These are phyloP conservation scores for Thecaphora frezii DNA, from an alignment of 1,284 basidiomycete genomes.

Conservation along the genomic window DNA sequence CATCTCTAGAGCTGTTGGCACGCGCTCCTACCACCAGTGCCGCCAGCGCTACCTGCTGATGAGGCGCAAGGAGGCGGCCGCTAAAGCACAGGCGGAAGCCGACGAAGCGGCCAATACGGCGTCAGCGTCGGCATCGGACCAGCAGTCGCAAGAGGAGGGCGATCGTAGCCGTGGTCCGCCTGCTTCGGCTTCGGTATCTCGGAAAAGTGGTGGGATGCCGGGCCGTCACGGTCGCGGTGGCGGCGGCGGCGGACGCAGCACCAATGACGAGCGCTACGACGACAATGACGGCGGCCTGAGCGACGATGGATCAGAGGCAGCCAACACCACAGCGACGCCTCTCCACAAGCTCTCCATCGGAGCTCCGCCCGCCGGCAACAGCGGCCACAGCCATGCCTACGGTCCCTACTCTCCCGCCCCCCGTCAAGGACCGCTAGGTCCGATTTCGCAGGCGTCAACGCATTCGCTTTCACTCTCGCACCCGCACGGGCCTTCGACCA, in stretches of 20 bases:
- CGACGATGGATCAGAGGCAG: conserved; percentile 2
- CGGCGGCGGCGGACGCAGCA: conserved; percentile 2
- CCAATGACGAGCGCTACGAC: conserved; percentile 1
- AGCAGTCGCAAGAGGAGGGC: conserved; percentile 29
- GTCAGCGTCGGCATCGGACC: conserved; percentile 34
- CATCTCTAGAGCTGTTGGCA: conserved; percentile 56
- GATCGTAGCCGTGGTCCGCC: conserved; percentile 22
- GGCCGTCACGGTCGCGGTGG: conserved; percentile 7
- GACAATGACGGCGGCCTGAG: neutral
- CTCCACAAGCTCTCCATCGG: conserved; percentile 39
- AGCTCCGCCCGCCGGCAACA: conserved; percentile 21
- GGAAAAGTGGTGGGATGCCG: conserved; percentile 22
- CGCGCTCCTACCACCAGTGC: conserved; percentile 58
- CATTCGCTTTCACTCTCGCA: conserved; percentile 26
- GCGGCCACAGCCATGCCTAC: conserved; percentile 3
- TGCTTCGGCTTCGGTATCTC: conserved; percentile 3
- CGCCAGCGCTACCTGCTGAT: conserved; percentile 58
- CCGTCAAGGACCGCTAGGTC: conserved; percentile 7
- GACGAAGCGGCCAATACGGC: conserved; percentile 17
- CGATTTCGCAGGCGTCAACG: conserved; percentile 18
- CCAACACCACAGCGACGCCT: conserved; percentile 20
- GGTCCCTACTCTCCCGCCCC: conserved; percentile 20
- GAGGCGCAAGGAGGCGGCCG: conserved; percentile 55
- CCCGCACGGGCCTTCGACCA: conserved; percentile 6
- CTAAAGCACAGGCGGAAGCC: conserved; percentile 25